Percentiles rank a stretch among this genome's conserved stretches.
These are phyloP conservation scores for Cercophora scortea DNA, from an alignment of 495 filamentous ascomycete species.

Conservation along the genomic window DNA sequence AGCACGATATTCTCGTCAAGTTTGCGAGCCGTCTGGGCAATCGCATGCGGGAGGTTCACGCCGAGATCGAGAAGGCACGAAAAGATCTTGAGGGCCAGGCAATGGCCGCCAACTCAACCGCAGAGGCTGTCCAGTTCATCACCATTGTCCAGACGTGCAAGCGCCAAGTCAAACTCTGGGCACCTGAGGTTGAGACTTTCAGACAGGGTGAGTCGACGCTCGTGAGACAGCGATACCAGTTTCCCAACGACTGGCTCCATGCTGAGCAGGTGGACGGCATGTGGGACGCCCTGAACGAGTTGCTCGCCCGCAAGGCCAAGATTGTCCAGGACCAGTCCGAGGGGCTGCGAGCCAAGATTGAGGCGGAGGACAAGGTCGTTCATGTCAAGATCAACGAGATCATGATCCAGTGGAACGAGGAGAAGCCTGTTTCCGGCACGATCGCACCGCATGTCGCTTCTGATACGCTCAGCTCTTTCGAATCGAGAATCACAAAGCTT, in stretches of 20 bases:
- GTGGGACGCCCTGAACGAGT: slow-evolving; percentile 85
- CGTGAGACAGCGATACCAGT: slow-evolving; percentile 82
- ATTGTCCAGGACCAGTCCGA: slow-evolving; percentile 94
- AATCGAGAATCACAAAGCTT: slow-evolving; percentile 69
- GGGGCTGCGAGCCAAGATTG: slow-evolving; percentile 89
- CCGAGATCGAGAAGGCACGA: slow-evolving; percentile 80
- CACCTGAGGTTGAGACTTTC: slow-evolving; percentile 91
- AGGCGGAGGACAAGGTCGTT: slow-evolving; percentile 87
- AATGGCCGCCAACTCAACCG: slow-evolving; percentile 85
- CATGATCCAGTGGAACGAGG: slow-evolving; percentile 78
- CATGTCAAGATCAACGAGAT: slow-evolving; percentile 78
- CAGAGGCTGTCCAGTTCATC: slow-evolving; percentile 95
- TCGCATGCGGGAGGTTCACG: slow-evolving; percentile 80
- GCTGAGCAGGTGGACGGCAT: slow-evolving; percentile 90
- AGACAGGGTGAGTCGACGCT: slow-evolving; percentile 89
- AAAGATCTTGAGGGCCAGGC: slow-evolving; percentile 84
- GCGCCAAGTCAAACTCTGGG: slow-evolving; percentile 86
- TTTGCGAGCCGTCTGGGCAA: slow-evolving; percentile 86
- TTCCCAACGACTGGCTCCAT: slow-evolving; percentile 85
- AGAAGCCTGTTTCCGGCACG: slow-evolving; percentile 92
- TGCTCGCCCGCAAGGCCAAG: slow-evolving; percentile 81
- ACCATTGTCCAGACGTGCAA: slow-evolving; percentile 95
- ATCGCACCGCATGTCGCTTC: slow-evolving; percentile 84
- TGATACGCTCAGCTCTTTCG: slow-evolving; percentile 69
- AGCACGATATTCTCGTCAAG: slow-evolving; percentile 88